A percentile compares a stretch with the other conserved stretches of the same genome.
Evolutionary conservation across 768 basidiomycete species (phyloP).

Genomic region (Phylloporus arenicola): DNA sequence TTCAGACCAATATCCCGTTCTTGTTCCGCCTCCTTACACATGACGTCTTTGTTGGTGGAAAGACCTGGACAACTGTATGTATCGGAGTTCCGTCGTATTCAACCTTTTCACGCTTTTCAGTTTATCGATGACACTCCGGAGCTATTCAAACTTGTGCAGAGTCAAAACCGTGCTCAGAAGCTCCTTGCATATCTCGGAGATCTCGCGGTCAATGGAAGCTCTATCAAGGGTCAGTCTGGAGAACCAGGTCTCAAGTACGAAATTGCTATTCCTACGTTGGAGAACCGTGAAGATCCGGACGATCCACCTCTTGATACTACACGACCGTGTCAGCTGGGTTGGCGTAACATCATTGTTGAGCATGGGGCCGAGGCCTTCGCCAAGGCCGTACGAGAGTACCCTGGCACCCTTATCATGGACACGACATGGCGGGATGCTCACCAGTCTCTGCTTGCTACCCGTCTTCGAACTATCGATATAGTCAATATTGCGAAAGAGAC

Average conservation of each 20-base stretch:
- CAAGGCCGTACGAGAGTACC: slow-evolving; percentile 94
- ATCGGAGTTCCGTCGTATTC: slow-evolving; percentile 1
- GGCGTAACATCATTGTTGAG: slow-evolving; percentile 98
- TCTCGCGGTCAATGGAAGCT: slow-evolving; percentile 95
- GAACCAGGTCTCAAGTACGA: slow-evolving; percentile 93
- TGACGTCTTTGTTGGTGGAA: slow-evolving; percentile 91
- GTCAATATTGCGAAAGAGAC: slow-evolving; percentile 98
- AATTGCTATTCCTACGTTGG: slow-evolving; percentile 74
- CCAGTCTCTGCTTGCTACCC: slow-evolving; percentile 94
- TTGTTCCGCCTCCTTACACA: slow-evolving; percentile 96
- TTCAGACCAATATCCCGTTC: slow-evolving; percentile 97
- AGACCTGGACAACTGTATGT: slow-evolving; percentile 93
- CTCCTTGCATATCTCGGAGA: slow-evolving; percentile 95
- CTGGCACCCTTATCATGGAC: slow-evolving; percentile 94
- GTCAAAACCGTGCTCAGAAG: slow-evolving; percentile 98
- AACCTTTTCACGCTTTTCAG: slow-evolving; percentile 34
- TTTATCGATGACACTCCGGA: slow-evolving; percentile 99
- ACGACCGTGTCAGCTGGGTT: slow-evolving; percentile 80
- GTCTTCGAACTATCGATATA: slow-evolving; percentile 94
- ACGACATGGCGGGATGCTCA: slow-evolving; percentile 99
- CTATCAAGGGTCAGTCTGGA: slow-evolving; percentile 93
- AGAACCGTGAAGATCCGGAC: slow-evolving; percentile 71
- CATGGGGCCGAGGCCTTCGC: slow-evolving; percentile 97
- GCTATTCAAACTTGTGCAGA: slow-evolving; percentile 96
- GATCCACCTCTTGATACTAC: slow-evolving; percentile 73